Evolutionary conservation across 257 asterid species (phyloP).

Genomic region (Solanum virginianum): DNA sequence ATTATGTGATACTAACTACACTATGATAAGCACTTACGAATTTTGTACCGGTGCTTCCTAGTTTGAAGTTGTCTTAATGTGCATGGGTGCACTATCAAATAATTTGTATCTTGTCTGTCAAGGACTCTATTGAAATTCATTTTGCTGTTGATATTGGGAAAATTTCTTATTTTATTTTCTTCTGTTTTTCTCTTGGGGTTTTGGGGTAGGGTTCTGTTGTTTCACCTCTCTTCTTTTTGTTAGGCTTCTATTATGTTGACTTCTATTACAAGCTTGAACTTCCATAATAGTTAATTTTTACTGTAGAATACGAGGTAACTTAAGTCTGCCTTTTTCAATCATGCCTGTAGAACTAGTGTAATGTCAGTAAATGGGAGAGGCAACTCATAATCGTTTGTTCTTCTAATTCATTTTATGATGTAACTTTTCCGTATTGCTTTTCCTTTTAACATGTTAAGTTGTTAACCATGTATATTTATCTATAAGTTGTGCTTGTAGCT

Average conservation of each 20-base stretch:
- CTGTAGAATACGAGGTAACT: neutral
- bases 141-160: neutral
- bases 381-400: neutral
- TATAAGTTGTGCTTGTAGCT: conserved; percentile 38
- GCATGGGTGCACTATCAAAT: neutral
- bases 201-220: neutral
- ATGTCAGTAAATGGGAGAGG: neutral
- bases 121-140: neutral
- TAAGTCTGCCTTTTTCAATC: neutral
- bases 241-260: neutral
- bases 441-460: neutral
- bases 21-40: neutral
- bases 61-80: neutral
- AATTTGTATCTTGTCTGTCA: neutral
- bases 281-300: neutral
- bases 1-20: neutral
- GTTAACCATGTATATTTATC: neutral
- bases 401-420: neutral
- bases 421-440: neutral
- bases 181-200: neutral
- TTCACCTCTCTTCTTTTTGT: neutral
- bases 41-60: neutral
- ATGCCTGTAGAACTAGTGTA: neutral
- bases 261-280: neutral
- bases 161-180: neutral